phyloP scores from a whole-genome alignment of 2,329 filamentous ascomycete genomes.

The Hypoxylon sp. region DNA sequence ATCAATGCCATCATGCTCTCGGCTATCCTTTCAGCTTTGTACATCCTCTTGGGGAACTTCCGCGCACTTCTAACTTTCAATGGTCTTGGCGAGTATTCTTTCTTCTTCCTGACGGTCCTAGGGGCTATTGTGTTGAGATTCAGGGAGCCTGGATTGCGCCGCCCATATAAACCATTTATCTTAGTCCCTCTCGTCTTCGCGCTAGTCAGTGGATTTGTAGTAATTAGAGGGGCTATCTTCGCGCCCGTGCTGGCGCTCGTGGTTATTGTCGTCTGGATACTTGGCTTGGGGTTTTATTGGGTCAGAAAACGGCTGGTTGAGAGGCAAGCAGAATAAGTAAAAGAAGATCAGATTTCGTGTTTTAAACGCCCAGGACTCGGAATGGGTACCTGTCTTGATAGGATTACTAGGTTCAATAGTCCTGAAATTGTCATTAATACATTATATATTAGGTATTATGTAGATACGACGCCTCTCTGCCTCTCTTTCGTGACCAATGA shows the following conservation, averaged over 20 bases:
- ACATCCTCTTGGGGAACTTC: conserved; percentile 73
- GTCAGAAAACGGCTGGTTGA: conserved; percentile 36
- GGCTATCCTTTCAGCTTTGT: conserved; percentile 65
- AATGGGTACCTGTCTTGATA: background rate
- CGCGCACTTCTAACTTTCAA: conserved; percentile 73
- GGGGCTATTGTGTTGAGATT: conserved; percentile 70
- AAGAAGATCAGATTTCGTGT: background rate
- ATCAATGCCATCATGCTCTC: conserved; percentile 69
- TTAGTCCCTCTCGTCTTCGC: conserved; percentile 68
- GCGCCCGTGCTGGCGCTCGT: conserved; percentile 68
- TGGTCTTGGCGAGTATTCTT: conserved; percentile 72
- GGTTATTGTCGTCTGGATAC: conserved; percentile 65
- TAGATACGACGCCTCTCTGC: background rate
- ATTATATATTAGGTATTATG: conserved; percentile 8
- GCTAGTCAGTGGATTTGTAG: conserved; percentile 72
- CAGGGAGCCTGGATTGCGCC: conserved; percentile 66
- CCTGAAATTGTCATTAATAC: background rate
- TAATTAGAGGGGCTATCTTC: conserved; percentile 71
- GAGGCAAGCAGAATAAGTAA: conserved; percentile 21
- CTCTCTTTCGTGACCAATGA: background rate
- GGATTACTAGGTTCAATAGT: background rate
- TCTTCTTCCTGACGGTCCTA: conserved; percentile 74
- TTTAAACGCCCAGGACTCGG: background rate
- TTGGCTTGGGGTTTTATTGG: conserved; percentile 64
- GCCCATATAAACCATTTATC: conserved; percentile 70